Evolutionary conservation across 1,284 basidiomycete species (phyloP).

Genomic region (Marasmius tenuissimus): DNA sequence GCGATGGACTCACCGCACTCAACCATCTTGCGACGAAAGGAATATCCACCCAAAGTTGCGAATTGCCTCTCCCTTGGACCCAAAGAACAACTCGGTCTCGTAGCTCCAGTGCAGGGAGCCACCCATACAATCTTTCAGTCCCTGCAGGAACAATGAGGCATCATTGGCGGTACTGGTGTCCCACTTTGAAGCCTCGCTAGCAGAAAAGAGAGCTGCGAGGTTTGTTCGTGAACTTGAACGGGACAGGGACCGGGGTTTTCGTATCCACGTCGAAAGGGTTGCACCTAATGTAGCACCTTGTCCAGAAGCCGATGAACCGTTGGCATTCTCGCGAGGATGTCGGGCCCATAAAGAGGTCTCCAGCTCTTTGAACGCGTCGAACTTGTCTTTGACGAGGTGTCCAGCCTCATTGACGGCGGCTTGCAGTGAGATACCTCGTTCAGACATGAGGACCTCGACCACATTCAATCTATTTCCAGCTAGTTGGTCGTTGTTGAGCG

Average conservation of each 20-base stretch:
- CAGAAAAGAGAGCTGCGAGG: neutral
- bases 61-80: conserved; percentile 55
- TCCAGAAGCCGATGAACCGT: neutral
- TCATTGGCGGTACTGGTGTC: conserved; percentile 21
- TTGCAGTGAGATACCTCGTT: conserved; percentile 42
- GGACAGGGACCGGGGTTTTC: neutral
- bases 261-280: neutral
- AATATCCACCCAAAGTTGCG: conserved; percentile 66
- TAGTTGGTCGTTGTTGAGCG: conserved; percentile 45
- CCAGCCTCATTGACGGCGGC: conserved; percentile 48
- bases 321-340: neutral
- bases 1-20: too few relatives aligned
- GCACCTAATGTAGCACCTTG: neutral
- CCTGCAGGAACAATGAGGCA: conserved; percentile 41
- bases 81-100: conserved; percentile 58
- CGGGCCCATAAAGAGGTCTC: conserved; percentile 23
- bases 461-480: conserved; percentile 37
- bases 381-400: conserved; percentile 36
- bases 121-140: conserved; percentile 49
- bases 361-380: conserved; percentile 35
- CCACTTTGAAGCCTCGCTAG: neutral
- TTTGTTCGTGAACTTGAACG: neutral
- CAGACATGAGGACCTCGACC: conserved; percentile 41
- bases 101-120: conserved; percentile 60
- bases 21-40: conserved; percentile 18